A percentile compares a stretch with the other conserved stretches of the same genome.
These are phyloP conservation scores for Thalassiosira livingstoniorum DNA, from an alignment of 352 stramenopile genomes.

Conservation along the genomic window DNA sequence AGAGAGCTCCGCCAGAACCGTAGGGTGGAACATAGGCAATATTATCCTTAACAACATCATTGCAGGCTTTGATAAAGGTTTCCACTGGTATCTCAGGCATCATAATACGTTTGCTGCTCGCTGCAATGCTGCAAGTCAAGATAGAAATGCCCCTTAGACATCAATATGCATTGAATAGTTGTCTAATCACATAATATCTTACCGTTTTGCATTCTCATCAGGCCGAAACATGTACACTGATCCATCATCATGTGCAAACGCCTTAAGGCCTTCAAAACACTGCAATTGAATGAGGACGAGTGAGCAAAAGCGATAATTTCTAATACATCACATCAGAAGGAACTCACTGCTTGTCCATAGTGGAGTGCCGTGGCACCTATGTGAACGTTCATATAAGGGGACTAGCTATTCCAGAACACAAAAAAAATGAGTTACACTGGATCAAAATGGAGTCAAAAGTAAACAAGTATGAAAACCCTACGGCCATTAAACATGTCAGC, in stretches of 20 bases:
- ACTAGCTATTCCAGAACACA: constrained; percentile 19
- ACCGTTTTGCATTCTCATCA: constrained; percentile 88
- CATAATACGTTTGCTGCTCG: constrained; percentile 83
- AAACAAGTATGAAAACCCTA: no score
- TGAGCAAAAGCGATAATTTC: no score
- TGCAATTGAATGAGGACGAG: no score
- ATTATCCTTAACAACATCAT: constrained; percentile 87
- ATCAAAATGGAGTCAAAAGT: no score
- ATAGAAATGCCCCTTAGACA: no score
- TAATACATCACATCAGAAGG: no score
- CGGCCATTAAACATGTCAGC: no score
- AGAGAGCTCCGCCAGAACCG: constrained; percentile 87
- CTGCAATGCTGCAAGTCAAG: constrained; percentile 70
- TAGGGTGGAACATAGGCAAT: constrained; percentile 91
- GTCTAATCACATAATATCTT: no score
- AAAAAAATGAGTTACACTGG: no score
- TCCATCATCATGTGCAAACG: constrained; percentile 87
- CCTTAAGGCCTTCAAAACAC: constrained; percentile 91
- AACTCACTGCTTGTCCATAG: constrained; percentile 89
- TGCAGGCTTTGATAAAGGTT: constrained; percentile 89
- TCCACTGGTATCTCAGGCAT: constrained; percentile 87
- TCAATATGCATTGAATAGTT: no score
- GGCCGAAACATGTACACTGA: constrained; percentile 88
- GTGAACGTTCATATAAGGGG: constrained; percentile 87
- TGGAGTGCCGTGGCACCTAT: constrained; percentile 89